Percentiles rank a stretch among this genome's conserved stretches.
Evolutionary conservation across 2,329 filamentous ascomycete species (phyloP).

Genomic region (Coniella lustricola): DNA sequence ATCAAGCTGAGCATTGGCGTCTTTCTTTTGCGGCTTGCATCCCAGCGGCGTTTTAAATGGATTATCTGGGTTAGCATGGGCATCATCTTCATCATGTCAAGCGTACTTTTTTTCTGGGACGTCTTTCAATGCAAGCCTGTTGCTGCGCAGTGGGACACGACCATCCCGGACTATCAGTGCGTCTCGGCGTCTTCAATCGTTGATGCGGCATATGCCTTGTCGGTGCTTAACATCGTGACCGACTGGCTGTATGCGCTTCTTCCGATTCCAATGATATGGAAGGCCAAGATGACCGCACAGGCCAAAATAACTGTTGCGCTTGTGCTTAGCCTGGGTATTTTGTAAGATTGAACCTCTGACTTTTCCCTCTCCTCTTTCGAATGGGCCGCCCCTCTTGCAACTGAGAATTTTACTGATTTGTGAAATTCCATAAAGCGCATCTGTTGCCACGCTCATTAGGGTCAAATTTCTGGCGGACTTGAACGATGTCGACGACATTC

Average conservation of each 20-base stretch:
- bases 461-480: conserved; percentile 41
- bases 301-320: conserved; percentile 45
- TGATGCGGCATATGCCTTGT: conserved; percentile 43
- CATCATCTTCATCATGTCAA: conserved; percentile 39
- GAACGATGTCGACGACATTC: conserved; percentile 36
- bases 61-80: conserved; percentile 39
- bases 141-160: conserved; percentile 46
- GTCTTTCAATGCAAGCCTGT: conserved; percentile 45
- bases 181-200: conserved; percentile 38
- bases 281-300: conserved; percentile 44
- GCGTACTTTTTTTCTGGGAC: conserved; percentile 45
- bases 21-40: conserved; percentile 43
- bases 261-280: conserved; percentile 49
- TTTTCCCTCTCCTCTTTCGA: too few species aligned
- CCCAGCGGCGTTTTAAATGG: conserved; percentile 39
- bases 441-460: conserved; percentile 46
- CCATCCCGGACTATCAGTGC: conserved; percentile 35
- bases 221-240: conserved; percentile 44
- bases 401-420: not conserved
- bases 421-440: conserved; percentile 32
- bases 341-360: too few species aligned
- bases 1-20: conserved; percentile 50
- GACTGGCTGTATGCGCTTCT: conserved; percentile 49
- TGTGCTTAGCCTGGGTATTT: conserved; percentile 43
- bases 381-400: too few species aligned